Evolutionary conservation across 2,329 filamentous ascomycete genomes (phyloP).

Genomic region (Passalora sequoiae): DNA sequence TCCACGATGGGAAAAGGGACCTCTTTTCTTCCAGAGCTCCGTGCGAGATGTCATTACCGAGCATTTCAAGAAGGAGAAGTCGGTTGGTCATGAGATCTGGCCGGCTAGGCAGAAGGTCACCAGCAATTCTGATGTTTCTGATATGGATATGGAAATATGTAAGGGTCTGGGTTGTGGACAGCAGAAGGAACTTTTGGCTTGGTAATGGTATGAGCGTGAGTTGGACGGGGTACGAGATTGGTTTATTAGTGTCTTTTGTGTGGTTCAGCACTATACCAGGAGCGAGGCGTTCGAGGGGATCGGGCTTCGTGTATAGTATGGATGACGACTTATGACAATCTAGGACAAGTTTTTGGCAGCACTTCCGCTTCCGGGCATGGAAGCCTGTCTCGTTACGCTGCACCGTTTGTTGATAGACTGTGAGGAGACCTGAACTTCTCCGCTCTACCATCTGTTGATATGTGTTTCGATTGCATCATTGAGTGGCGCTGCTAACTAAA

Average conservation of each 20-base stretch:
- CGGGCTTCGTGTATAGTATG: not conserved
- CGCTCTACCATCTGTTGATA: too few species aligned
- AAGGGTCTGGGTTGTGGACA: conserved; percentile 9
- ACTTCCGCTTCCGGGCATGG: too few species aligned
- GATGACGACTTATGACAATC: not conserved
- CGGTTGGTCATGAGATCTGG: conserved; percentile 47
- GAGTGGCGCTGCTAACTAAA: too few species aligned
- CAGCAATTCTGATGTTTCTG: conserved; percentile 3
- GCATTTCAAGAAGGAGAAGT: conserved; percentile 46
- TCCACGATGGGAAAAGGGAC: conserved; percentile 47
- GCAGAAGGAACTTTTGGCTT: conserved; percentile 16
- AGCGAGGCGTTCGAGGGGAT: not conserved
- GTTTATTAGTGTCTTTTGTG: not conserved
- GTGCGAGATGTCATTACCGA: conserved; percentile 44
- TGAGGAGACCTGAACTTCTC: too few species aligned
- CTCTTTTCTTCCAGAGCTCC: conserved; percentile 50
- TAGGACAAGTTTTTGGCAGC: too few species aligned
- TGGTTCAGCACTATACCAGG: conserved; percentile 2
- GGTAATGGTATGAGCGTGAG: conserved; percentile 4
- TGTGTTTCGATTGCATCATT: too few species aligned
- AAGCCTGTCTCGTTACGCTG: too few species aligned
- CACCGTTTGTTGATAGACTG: too few species aligned
- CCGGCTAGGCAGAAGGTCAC: conserved; percentile 39
- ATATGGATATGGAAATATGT: conserved; percentile 21
- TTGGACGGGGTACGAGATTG: not conserved